Evolutionary conservation across 2,329 filamentous ascomycete species (phyloP).

Genomic region (Aspergillus chevalieri): DNA sequence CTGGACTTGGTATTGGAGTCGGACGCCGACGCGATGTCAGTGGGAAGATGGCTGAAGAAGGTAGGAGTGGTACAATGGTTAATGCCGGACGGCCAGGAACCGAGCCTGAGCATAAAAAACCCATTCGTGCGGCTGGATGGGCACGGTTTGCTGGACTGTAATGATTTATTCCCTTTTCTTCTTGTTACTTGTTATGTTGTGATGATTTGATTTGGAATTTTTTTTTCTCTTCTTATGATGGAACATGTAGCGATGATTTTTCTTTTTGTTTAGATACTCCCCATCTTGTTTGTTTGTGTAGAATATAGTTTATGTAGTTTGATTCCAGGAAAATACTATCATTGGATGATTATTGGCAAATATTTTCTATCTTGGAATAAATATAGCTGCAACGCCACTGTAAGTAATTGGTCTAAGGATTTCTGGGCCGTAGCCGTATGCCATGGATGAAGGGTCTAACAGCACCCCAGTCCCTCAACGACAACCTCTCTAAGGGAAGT

Average conservation of each 20-base stretch:
- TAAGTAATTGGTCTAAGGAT: too few species aligned
- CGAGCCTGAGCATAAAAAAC: constrained; percentile 11
- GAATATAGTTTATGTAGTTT: background rate
- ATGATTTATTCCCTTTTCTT: constrained; percentile 1
- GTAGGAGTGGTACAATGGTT: constrained; percentile 25
- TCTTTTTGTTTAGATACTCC: background rate
- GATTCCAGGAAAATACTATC: background rate
- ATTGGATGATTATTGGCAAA: background rate
- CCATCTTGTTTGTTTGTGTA: background rate
- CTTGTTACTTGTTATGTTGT: constrained; percentile 1
- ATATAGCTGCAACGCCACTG: too few species aligned
- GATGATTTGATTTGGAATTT: background rate
- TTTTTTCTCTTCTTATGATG: background rate
- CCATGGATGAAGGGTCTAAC: too few species aligned
- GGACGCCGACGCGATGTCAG: constrained; percentile 43
- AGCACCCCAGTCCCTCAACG: too few species aligned
- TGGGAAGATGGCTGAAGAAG: constrained; percentile 43
- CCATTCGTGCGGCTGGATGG: constrained; percentile 39
- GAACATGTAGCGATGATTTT: constrained; percentile 2
- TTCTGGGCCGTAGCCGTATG: too few species aligned
- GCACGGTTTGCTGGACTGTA: constrained; percentile 42
- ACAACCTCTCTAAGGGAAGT: too few species aligned
- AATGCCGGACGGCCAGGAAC: constrained; percentile 11
- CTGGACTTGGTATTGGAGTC: constrained; percentile 40
- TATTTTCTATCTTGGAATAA: background rate